A percentile compares a stretch with the other conserved stretches of the same genome.
phyloP scores from a whole-genome alignment of 2,329 filamentous ascomycete species.

The Chrysoporthe austroafricana region DNA sequence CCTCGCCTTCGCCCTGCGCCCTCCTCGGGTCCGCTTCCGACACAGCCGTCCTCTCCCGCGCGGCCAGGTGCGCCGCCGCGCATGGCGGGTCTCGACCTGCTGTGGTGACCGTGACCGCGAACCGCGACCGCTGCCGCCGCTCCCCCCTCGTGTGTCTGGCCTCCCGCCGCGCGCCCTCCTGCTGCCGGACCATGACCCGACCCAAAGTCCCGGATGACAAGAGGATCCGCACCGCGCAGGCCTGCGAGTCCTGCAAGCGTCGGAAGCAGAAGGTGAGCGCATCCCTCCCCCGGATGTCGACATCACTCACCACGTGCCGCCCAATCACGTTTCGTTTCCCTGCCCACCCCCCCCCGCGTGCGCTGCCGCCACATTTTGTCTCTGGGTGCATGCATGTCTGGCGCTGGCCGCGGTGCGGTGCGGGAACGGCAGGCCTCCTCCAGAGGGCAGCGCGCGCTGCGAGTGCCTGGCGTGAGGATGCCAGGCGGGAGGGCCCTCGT shows the following conservation, averaged over 20 bases:
- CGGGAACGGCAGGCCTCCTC: neutral
- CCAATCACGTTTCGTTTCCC: neutral
- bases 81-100: slow-evolving; percentile 10
- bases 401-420: neutral
- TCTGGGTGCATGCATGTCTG: neutral
- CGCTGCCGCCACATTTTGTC: neutral
- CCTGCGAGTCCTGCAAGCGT: slow-evolving; percentile 67
- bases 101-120: neutral
- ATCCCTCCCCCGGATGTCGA: neutral
- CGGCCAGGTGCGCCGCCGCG: neutral
- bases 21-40: slow-evolving; percentile 6
- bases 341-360: neutral
- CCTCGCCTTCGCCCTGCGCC: neutral
- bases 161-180: slow-evolving; percentile 15
- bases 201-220: slow-evolving; percentile 61
- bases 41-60: neutral
- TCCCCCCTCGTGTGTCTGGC: neutral
- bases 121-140: neutral
- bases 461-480: too few relatives aligned
- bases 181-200: slow-evolving; percentile 49
- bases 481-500: too few relatives aligned
- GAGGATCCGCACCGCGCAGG: slow-evolving; percentile 65
- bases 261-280: slow-evolving; percentile 68
- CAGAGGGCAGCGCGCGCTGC: too few relatives aligned
- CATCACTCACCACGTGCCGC: neutral